These are phyloP conservation scores for Fusarium foetens DNA, from an alignment of 2,329 filamentous ascomycete species.

Conservation along the genomic window DNA sequence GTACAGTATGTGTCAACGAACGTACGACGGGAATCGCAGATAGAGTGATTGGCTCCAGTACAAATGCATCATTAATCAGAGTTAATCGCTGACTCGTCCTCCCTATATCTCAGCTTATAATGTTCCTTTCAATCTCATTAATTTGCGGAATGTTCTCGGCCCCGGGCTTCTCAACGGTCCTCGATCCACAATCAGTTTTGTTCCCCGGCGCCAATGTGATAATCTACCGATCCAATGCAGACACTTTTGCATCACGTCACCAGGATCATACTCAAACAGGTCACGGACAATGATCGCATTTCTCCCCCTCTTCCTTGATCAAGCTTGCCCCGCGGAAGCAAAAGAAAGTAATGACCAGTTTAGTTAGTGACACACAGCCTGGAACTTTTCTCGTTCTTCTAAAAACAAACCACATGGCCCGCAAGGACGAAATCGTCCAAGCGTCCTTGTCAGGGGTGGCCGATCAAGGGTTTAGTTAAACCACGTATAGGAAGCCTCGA, in stretches of 20 bases:
- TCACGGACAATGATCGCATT: background rate
- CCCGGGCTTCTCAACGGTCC: background rate
- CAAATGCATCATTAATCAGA: background rate
- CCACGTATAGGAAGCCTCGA: slow-evolving; percentile 39
- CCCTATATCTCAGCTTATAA: slow-evolving; percentile 26
- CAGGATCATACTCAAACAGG: slow-evolving; percentile 1
- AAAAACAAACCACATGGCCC: slow-evolving; percentile 35
- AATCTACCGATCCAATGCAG: slow-evolving; percentile 10
- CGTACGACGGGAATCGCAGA: background rate
- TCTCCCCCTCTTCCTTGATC: background rate
- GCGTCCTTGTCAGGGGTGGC: slow-evolving; percentile 6
- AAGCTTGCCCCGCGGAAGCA: background rate
- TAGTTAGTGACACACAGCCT: background rate
- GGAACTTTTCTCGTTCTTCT: background rate
- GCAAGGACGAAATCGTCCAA: slow-evolving; percentile 24
- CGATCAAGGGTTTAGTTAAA: slow-evolving; percentile 27
- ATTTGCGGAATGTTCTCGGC: slow-evolving; percentile 5
- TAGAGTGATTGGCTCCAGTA: background rate
- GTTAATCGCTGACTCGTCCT: background rate
- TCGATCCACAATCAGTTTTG: slow-evolving; percentile 6
- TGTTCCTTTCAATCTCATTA: slow-evolving; percentile 19
- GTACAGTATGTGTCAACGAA: background rate
- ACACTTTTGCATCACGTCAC: background rate
- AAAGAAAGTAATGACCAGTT: background rate
- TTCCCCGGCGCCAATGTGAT: background rate